Conservation (phyloP, 345 rosid species). For the Zanthoxylum bungeanum region DNA sequence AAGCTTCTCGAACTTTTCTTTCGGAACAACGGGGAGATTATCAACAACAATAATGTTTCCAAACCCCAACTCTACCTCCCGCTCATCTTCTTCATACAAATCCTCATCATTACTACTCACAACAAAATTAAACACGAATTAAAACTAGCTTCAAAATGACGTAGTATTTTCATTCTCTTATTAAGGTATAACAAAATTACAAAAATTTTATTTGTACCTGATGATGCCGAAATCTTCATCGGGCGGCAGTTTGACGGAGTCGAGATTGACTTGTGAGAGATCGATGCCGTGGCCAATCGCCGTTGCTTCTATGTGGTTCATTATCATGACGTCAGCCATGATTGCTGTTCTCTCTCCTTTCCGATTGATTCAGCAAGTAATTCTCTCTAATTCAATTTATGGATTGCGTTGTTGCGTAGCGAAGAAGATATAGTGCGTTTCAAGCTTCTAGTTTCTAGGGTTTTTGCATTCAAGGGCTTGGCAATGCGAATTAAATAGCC, state of each 20-base stretch:
- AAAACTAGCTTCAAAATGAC: neutral
- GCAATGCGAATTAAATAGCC: neutral
- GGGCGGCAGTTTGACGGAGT: conserved; percentile 59
- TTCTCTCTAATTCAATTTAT: neutral
- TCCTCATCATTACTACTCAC: conserved; percentile 73
- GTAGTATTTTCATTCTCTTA: neutral
- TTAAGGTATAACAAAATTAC: neutral
- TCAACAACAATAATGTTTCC: conserved; percentile 78
- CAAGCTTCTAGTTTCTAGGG: neutral
- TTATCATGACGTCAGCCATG: conserved; percentile 52
- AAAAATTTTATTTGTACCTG: conserved; percentile 37
- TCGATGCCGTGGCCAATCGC: conserved; percentile 63
- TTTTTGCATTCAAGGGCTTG: neutral
- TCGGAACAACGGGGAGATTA: conserved; percentile 78
- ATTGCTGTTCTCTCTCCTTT: neutral
- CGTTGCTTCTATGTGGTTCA: conserved; percentile 43
- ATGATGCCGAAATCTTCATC: conserved; percentile 59
- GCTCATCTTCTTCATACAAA: conserved; percentile 62
- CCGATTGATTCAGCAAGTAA: neutral
- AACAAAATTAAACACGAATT: neutral
- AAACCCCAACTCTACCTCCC: conserved; percentile 69
- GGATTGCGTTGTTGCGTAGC: neutral
- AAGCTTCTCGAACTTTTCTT: conserved; percentile 79
- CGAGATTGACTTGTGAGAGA: conserved; percentile 47
- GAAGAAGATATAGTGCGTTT: too few species aligned